Percentiles rank a stretch among this genome's conserved stretches.
Evolutionary conservation across 768 basidiomycete genomes (phyloP).

Genomic region (Mycena indigotica): DNA sequence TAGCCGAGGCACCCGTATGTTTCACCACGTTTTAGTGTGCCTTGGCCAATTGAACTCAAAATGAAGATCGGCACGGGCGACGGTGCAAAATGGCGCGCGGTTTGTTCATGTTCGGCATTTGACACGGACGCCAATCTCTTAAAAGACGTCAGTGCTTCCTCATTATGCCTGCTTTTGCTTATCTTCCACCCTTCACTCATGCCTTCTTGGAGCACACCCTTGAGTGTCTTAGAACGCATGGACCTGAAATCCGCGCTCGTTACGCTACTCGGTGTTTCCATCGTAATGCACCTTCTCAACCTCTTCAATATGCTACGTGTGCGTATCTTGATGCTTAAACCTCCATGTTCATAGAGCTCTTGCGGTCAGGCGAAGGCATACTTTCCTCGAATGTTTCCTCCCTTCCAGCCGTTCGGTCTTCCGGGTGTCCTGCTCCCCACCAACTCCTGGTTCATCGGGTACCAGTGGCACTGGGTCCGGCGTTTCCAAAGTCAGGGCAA

Average conservation of each 20-base stretch:
- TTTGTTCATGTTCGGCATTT: no score
- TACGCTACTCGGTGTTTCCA: background rate
- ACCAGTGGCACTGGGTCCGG: slow-evolving; percentile 29
- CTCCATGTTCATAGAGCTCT: background rate
- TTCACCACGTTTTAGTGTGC: no score
- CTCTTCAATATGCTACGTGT: background rate
- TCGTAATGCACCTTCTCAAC: background rate
- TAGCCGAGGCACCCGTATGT: no score
- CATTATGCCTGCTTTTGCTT: no score
- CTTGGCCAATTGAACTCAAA: no score
- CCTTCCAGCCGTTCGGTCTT: slow-evolving; percentile 32
- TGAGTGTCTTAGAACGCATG: no score
- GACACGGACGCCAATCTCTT: no score
- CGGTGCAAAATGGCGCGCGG: no score
- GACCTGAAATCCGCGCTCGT: background rate
- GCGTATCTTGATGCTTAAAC: background rate
- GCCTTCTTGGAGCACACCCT: no score
- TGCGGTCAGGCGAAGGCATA: slow-evolving; percentile 1
- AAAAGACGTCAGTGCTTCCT: no score
- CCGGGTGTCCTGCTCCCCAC: slow-evolving; percentile 30
- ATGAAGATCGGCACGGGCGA: no score
- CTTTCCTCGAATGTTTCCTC: slow-evolving; percentile 30
- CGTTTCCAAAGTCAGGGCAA: slow-evolving; percentile 27
- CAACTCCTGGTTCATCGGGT: slow-evolving; percentile 31
- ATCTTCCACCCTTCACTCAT: no score